Conservation (phyloP, 805 yeast genomes). For the Limtongozyma cylindracea region DNA sequence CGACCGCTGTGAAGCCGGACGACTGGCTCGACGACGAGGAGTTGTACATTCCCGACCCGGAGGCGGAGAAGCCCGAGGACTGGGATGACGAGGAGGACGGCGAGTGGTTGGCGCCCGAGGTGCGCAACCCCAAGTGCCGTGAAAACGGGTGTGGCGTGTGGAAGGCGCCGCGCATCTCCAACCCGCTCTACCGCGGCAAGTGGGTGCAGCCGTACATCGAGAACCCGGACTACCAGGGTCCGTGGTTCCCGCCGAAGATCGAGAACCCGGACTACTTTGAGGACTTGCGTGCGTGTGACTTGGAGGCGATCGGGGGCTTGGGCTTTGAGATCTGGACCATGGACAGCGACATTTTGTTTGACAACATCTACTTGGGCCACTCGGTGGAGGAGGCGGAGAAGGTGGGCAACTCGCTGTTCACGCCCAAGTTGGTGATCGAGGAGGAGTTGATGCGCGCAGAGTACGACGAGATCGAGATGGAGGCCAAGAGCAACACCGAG, state of each 20-base stretch:
- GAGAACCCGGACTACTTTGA: constrained; percentile 47
- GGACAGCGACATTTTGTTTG: constrained; percentile 49
- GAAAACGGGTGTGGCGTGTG: constrained; percentile 61
- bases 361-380: constrained; percentile 71
- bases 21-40: constrained; percentile 47
- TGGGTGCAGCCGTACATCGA: constrained; percentile 46
- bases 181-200: constrained; percentile 52
- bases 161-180: constrained; percentile 39
- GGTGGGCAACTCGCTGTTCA: constrained; percentile 56
- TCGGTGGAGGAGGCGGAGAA: constrained; percentile 63
- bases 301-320: constrained; percentile 47
- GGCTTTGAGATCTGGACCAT: constrained; percentile 86
- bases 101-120: constrained; percentile 47
- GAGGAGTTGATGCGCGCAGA: too few relatives aligned
- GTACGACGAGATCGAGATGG: too few relatives aligned
- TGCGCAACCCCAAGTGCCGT: constrained; percentile 62
- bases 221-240: constrained; percentile 64
- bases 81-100: constrained; percentile 92
- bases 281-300: constrained; percentile 28
- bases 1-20: constrained; percentile 39
- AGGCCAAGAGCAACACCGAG: constrained; percentile 14
- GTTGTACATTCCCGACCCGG: constrained; percentile 40
- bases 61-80: constrained; percentile 29
- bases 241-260: constrained; percentile 43
- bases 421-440: constrained; percentile 26